Evolutionary conservation across 768 basidiomycete species (phyloP), one percentile per base, ranked within the genome.

Genomic region (Clavulina sp.): DNA sequence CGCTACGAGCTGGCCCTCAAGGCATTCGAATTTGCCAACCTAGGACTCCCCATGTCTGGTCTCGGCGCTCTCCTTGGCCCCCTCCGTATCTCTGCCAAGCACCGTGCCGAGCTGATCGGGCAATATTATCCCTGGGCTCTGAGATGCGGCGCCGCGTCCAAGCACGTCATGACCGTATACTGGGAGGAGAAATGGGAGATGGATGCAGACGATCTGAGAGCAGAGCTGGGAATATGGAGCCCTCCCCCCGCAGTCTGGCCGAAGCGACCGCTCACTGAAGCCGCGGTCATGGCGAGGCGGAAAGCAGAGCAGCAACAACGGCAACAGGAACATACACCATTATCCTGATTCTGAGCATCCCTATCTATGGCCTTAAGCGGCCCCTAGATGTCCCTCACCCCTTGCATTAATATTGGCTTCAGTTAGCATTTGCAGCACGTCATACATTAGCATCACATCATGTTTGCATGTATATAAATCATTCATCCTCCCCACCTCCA

Each of bases 121-220:
- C 88, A 95, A 62, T 95, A 84, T 63, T 76, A 91, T 5, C 84
- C 88, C 0, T 97, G 93, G 93, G 92, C 91, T 9, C 64, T 95
- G 54, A 76, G 76, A 57, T 87, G 82, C 53, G 95, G 92, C 1
- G 73, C 78, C 26, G 75, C 70, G 55, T 76, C 83, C 1, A 71
- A 70, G 59, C 83, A 80, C 60, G 64, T 97, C 54, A 83, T 96
- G 49, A 82, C 82, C 1, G 81, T 97, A 1, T 92, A 92, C 60
- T 97, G 95, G 93, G 95, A 97, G 66, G 73, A 88, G 64, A 69
- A 91, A 50, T 97, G 92, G 93, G 76, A 76, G 49, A 79, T 86
- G 65, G 72, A 83, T 54, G 64, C 93, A 1, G 77, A 76, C 1
- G 85, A 88, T 47, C 71, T 99, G 67, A 81, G 87, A 68, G 72